Base-by-base conservation (phyloP, 257 asterid species). In the Handroanthus guayacan region DNA sequence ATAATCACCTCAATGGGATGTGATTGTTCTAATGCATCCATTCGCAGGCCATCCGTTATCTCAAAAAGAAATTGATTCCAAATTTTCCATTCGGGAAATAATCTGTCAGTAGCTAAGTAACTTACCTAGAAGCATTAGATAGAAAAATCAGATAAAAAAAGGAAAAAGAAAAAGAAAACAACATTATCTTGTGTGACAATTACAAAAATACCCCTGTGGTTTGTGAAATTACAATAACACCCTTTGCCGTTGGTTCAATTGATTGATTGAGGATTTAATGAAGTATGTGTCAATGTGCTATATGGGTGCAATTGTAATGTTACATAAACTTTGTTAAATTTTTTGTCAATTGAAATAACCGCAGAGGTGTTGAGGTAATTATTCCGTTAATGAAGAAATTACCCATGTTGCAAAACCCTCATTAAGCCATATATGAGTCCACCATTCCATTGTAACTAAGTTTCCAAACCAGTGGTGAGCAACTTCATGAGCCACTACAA, bases 381-480 rank as follows among this genome's bases (percentile, higher is more conserved):
- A 25, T 25, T 25, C 31, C 31, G 0, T 25, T 44, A 47, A 14
- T 4, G 36, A 44, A 12, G 5, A 41, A 25, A 54, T 47, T 80
- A 80, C 89, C 87, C 87, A 85, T 47, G 87, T 85, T 54, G 87
- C 87, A 58, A 85, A 82, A 34, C 89, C 87, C 71, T 85, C 89
- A 37, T 85, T 85, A 12, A 85, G 83, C 89, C 89, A 85, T 56
- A 85, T 48, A 71, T 85, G 82, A 61, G 85, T 85, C 89, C 89
- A 85, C 89, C 89, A 85, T 57, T 82, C 89, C 85, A 85, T 82
- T 17, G 87, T 85, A 31, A 85, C 89, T 51, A 85, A 71, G 75
- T 85, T 85, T 47, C 89, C 89, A n/a, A 85, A 85, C 87, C 87
- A 85, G 63, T 85, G 87, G 25, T 85, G 87, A 41, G 89, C 87